phyloP scores from a whole-genome alignment of 2,329 filamentous ascomycete genomes.

The Aspergillus persii region DNA sequence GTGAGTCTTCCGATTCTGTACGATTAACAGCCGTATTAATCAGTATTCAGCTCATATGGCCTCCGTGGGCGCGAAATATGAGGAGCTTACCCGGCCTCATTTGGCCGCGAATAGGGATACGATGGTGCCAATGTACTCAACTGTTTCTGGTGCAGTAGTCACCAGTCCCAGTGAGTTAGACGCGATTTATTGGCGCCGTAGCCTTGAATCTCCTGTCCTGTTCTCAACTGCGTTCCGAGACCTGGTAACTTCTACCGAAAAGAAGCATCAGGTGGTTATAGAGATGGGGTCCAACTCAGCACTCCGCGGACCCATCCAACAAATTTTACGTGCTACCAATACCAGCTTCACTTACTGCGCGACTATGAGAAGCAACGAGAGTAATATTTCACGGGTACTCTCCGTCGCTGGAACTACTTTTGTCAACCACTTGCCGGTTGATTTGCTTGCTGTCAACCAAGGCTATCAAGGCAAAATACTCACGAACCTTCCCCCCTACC shows the following conservation, averaged over 20 bases:
- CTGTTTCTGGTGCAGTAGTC: neutral
- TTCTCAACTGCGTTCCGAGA: slow-evolving; percentile 2
- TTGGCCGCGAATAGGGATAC: neutral
- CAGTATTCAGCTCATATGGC: neutral
- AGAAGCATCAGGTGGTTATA: neutral
- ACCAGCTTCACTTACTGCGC: neutral
- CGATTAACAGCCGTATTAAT: neutral
- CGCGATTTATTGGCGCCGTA: slow-evolving; percentile 5
- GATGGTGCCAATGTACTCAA: slow-evolving; percentile 1
- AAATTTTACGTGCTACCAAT: neutral
- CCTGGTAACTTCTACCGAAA: neutral
- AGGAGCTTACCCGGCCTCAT: neutral
- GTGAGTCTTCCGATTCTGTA: neutral
- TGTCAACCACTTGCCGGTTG: neutral
- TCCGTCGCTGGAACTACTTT: neutral
- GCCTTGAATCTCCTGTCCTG: slow-evolving; percentile 6
- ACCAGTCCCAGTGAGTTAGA: neutral
- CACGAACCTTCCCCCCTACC: slow-evolving; percentile 40
- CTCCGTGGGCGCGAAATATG: neutral
- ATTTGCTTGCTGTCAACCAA: neutral
- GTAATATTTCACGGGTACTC: neutral
- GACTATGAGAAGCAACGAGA: neutral
- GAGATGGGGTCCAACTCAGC: slow-evolving; percentile 12
- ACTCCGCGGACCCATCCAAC: slow-evolving; percentile 1
- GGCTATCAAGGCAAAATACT: neutral